Percentiles rank a stretch among this genome's conserved stretches.
These are phyloP conservation scores for Bothriochloa decipiens DNA, from an alignment of 176 grass and related monocot genomes.

Conservation along the genomic window DNA sequence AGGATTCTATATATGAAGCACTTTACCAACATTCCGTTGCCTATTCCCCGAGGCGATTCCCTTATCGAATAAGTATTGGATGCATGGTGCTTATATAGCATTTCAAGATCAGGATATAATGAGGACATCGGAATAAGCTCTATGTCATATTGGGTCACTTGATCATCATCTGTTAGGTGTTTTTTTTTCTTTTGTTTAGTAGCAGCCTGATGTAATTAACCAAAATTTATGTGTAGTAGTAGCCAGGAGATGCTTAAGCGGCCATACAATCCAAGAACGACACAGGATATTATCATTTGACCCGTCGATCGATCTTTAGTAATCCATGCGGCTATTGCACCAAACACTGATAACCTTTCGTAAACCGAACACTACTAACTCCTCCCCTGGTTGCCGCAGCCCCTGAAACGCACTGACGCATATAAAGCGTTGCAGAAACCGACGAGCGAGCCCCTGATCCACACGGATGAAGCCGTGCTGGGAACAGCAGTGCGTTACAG, in stretches of 20 bases:
- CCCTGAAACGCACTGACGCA: constrained; percentile 35
- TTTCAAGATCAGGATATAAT: background rate
- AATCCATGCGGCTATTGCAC: background rate
- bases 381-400: constrained; percentile 1
- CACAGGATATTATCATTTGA: background rate
- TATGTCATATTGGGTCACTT: background rate
- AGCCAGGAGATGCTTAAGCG: too few relatives aligned
- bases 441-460: background rate
- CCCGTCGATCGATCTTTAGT: background rate
- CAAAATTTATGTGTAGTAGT: background rate
- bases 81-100: background rate
- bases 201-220: background rate
- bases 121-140: background rate
- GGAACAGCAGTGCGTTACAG: constrained; percentile 36
- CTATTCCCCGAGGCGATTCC: background rate
- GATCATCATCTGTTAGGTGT: background rate
- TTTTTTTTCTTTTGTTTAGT: background rate
- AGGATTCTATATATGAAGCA: background rate
- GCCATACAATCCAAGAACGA: background rate
- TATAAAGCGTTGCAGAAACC: background rate
- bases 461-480: constrained; percentile 6
- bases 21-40: background rate
- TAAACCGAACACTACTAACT: background rate
- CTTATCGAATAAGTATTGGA: background rate
- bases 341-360: background rate